Evolutionary conservation across 1,139 yeast genomes (phyloP).

Genomic region (Suhomyces maxii): DNA sequence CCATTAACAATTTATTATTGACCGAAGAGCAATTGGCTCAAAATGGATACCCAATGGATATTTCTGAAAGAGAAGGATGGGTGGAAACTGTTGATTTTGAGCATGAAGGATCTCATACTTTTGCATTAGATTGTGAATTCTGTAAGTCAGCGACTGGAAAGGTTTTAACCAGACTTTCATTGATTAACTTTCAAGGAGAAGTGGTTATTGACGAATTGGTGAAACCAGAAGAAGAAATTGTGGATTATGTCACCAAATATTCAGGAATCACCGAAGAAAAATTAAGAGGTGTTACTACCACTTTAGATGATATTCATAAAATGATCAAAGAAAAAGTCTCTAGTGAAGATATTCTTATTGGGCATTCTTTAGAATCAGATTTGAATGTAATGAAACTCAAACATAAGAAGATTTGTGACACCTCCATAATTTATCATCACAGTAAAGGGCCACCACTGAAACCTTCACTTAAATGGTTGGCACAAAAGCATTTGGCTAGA

Average conservation of each 20-base stretch:
- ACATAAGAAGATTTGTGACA: slow-evolving; percentile 69
- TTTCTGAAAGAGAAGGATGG: slow-evolving; percentile 40
- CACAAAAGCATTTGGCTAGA: slow-evolving; percentile 53
- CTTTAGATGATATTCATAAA: slow-evolving; percentile 65
- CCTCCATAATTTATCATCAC: slow-evolving; percentile 68
- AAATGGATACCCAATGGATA: slow-evolving; percentile 63
- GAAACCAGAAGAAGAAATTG: slow-evolving; percentile 70
- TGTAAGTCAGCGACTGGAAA: slow-evolving; percentile 62
- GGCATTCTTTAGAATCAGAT: slow-evolving; percentile 75
- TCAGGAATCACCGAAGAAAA: slow-evolving; percentile 84
- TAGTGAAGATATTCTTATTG: slow-evolving; percentile 58
- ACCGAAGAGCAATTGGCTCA: slow-evolving; percentile 43
- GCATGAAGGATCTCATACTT: slow-evolving; percentile 60
- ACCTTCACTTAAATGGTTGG: slow-evolving; percentile 72
- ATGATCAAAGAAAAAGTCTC: slow-evolving; percentile 48
- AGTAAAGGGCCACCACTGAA: slow-evolving; percentile 76
- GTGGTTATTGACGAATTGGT: slow-evolving; percentile 72
- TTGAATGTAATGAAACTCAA: slow-evolving; percentile 56
- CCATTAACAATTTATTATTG: slow-evolving; percentile 56
- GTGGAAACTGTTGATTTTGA: slow-evolving; percentile 54
- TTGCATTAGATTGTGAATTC: slow-evolving; percentile 94
- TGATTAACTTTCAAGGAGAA: slow-evolving; percentile 62
- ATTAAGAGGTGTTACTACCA: slow-evolving; percentile 61
- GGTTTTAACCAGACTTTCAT: slow-evolving; percentile 75
- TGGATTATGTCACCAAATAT: slow-evolving; percentile 76